phyloP scores from a whole-genome alignment of 805 yeast species.

The Cyberlindnera meyerae region DNA sequence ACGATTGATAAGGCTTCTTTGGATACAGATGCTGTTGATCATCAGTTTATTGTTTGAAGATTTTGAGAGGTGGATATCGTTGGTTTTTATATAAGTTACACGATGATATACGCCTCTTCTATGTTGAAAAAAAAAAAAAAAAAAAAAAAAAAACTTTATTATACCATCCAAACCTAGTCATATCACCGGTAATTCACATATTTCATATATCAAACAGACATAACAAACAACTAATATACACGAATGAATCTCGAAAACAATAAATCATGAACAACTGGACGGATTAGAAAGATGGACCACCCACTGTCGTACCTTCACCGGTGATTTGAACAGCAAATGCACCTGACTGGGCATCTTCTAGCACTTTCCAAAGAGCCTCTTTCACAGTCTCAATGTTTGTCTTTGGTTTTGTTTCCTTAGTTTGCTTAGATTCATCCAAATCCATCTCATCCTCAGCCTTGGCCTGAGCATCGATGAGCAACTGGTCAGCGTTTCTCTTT shows the following conservation, averaged over 20 bases:
- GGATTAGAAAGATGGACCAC: constrained; percentile 45
- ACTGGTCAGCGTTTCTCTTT: constrained; percentile 43
- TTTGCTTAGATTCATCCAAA: constrained; percentile 30
- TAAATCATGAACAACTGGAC: neutral
- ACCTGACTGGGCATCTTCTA: constrained; percentile 50
- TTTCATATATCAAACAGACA: no score
- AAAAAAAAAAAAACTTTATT: no score
- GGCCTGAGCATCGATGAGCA: constrained; percentile 45
- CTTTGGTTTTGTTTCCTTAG: constrained; percentile 7
- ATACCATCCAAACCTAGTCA: no score
- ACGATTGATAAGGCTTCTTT: no score
- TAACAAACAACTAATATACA: neutral
- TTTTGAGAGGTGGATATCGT: no score
- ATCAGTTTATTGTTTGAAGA: no score
- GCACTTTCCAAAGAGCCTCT: constrained; percentile 67
- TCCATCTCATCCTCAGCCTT: constrained; percentile 48
- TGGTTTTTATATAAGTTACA: no score
- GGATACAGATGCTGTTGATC: no score
- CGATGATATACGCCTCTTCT: no score
- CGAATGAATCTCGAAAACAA: no score
- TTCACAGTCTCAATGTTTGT: constrained; percentile 45
- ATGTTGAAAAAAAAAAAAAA: no score
- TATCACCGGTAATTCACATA: neutral
- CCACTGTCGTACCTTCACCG: constrained; percentile 82
- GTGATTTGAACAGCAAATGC: constrained; percentile 38